phyloP scores from a whole-genome alignment of 1,139 yeast species.

The Candida mesenterica region DNA sequence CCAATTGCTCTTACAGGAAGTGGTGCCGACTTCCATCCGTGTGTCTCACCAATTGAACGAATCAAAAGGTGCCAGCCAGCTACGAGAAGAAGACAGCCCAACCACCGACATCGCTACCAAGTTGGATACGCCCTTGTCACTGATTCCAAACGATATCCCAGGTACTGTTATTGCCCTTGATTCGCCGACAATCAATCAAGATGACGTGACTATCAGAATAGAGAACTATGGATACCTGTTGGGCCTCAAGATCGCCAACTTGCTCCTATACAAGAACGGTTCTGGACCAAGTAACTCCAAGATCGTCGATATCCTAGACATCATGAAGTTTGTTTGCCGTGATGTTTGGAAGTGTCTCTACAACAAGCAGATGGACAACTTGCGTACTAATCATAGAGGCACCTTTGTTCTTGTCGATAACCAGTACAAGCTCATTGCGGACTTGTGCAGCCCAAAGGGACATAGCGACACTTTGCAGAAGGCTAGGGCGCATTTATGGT shows the following conservation, averaged over 20 bases:
- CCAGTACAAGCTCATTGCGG: constrained; percentile 52
- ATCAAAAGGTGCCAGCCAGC: constrained; percentile 15
- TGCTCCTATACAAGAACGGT: constrained; percentile 51
- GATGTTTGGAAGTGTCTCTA: constrained; percentile 84
- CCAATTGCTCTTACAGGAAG: constrained; percentile 67
- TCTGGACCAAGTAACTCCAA: constrained; percentile 39
- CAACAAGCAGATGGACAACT: constrained; percentile 85
- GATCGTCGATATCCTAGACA: constrained; percentile 64
- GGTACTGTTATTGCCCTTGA: constrained; percentile 45
- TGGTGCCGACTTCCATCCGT: constrained; percentile 68
- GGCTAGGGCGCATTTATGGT: constrained; percentile 62
- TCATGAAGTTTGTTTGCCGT: constrained; percentile 89
- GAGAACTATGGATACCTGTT: constrained; percentile 72
- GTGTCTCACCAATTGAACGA: constrained; percentile 37
- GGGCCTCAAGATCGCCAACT: constrained; percentile 73
- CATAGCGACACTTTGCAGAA: constrained; percentile 47
- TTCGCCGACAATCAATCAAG: constrained; percentile 35
- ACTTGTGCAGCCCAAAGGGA: constrained; percentile 54
- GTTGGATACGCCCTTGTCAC: constrained; percentile 24
- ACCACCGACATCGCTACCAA: constrained; percentile 5
- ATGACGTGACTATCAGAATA: constrained; percentile 59
- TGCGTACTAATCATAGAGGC: constrained; percentile 88
- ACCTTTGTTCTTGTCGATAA: constrained; percentile 78
- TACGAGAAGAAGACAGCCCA: constrained; percentile 11
- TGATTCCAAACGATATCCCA: constrained; percentile 29